Percentiles rank a stretch among this genome's conserved stretches.
phyloP scores from a whole-genome alignment of 1,284 basidiomycete species.

The Amylostereum areolatum region DNA sequence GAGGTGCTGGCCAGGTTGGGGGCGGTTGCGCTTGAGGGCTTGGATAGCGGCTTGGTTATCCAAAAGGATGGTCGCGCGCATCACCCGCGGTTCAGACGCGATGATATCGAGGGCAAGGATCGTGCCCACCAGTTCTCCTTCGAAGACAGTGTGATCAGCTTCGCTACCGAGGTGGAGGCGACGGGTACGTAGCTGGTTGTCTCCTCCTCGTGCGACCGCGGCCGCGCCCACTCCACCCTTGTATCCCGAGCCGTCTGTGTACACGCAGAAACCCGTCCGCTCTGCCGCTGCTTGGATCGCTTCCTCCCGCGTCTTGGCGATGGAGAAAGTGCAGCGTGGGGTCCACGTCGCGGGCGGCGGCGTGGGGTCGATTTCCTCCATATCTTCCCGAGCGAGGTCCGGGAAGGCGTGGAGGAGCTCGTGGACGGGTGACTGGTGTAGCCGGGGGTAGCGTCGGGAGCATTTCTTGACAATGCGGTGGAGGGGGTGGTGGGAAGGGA shows the following conservation, averaged over 20 bases:
- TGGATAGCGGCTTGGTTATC: conserved; percentile 12
- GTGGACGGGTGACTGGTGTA: too few species aligned
- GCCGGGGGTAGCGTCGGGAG: too few species aligned
- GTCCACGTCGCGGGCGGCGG: background rate
- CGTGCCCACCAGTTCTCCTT: conserved; percentile 23
- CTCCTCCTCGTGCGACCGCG: conserved; percentile 10
- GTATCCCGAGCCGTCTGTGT: conserved; percentile 16
- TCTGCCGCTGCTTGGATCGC: background rate
- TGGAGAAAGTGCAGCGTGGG: background rate
- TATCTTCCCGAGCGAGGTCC: background rate
- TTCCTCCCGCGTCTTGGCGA: background rate
- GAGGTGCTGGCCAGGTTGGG: too few species aligned
- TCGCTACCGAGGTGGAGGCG: conserved; percentile 17
- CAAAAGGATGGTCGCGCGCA: background rate
- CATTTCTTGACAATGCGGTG: too few species aligned
- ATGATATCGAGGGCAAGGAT: conserved; percentile 14
- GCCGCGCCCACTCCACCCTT: conserved; percentile 18
- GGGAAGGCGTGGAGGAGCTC: background rate
- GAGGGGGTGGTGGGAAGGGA: background rate
- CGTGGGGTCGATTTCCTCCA: background rate
- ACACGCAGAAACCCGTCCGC: conserved; percentile 3
- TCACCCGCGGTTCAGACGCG: background rate
- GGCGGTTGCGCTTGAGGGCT: background rate
- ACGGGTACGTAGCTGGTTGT: conserved; percentile 3
- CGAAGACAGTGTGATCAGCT: conserved; percentile 23